phyloP scores from a whole-genome alignment of 163 green algal species.

The Scenedesmus sp. region DNA sequence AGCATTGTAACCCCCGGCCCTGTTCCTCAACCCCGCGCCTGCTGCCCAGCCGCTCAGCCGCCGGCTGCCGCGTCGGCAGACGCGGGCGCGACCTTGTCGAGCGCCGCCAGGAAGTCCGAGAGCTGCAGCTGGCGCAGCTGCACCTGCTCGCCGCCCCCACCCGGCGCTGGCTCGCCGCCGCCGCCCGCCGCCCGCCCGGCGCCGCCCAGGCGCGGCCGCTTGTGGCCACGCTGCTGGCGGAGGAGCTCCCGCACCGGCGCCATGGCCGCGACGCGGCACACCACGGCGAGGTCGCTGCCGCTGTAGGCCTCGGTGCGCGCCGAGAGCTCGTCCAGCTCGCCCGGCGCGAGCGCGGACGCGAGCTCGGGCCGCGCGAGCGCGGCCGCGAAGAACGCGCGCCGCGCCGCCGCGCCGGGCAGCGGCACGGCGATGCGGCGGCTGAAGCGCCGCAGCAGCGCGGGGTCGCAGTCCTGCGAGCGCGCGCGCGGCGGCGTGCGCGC shows the following conservation, averaged over 20 bases:
- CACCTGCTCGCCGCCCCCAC: neutral
- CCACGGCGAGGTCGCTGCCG: conserved; percentile 68
- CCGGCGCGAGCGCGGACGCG: neutral
- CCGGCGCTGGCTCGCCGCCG: neutral
- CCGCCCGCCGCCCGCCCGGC: neutral
- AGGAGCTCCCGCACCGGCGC: conserved; percentile 66
- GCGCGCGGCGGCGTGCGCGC: too few relatives aligned
- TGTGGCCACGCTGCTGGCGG: conserved; percentile 7
- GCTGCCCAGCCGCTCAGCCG: too few relatives aligned
- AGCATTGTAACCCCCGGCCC: too few relatives aligned
- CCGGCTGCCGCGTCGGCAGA: conserved; percentile 36
- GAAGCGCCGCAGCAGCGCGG: conserved; percentile 63
- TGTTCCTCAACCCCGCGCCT: too few relatives aligned
- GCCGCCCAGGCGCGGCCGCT: neutral
- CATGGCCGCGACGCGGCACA: conserved; percentile 77
- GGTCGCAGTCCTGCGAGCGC: conserved; percentile 58
- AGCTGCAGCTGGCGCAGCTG: conserved; percentile 26
- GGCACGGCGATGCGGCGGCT: conserved; percentile 63
- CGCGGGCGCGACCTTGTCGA: conserved; percentile 53
- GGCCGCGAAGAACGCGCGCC: conserved; percentile 41
- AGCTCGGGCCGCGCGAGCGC: conserved; percentile 50
- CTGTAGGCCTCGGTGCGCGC: conserved; percentile 62
- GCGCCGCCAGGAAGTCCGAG: conserved; percentile 52
- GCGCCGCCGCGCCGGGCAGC: conserved; percentile 46
- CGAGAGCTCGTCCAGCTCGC: conserved; percentile 46